Evolutionary conservation across 768 basidiomycete genomes (phyloP).

Genomic region (Trichaptum fuscoviolaceum): DNA sequence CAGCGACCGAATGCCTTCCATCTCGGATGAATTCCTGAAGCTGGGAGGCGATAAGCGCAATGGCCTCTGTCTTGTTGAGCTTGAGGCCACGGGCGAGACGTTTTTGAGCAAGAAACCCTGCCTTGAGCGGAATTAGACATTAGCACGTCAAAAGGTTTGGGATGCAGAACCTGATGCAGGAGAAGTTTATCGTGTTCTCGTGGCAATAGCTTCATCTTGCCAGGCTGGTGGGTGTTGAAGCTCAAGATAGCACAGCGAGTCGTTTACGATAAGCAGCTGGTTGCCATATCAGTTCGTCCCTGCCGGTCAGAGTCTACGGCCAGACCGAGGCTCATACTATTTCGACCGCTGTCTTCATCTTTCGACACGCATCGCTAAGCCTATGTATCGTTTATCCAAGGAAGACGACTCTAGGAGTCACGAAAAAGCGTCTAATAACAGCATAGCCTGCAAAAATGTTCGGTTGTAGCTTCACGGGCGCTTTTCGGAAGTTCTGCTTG

Average conservation of each 20-base stretch:
- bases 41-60: slow-evolving; percentile 86
- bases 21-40: slow-evolving; percentile 93
- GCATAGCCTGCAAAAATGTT: too few species aligned
- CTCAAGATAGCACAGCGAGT: background rate
- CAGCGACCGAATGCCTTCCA: slow-evolving; percentile 77
- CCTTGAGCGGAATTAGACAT: slow-evolving; percentile 35
- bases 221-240: background rate
- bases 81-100: slow-evolving; percentile 89
- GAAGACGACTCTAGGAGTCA: too few species aligned
- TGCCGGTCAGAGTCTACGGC: background rate
- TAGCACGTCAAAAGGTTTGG: slow-evolving; percentile 4
- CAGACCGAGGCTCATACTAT: too few species aligned
- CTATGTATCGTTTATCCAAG: too few species aligned
- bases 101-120: slow-evolving; percentile 88
- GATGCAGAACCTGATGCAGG: slow-evolving; percentile 52
- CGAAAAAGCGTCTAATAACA: too few species aligned
- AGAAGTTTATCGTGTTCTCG: slow-evolving; percentile 72
- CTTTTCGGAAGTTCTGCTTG: too few species aligned
- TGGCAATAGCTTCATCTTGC: slow-evolving; percentile 62
- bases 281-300: background rate
- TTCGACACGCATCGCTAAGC: too few species aligned
- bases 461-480: too few species aligned
- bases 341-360: too few species aligned
- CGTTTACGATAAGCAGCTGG: background rate
- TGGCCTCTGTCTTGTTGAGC: slow-evolving; percentile 84